Conservation (phyloP, 2,329 filamentous ascomycete genomes). For the Triangularia setosa region DNA sequence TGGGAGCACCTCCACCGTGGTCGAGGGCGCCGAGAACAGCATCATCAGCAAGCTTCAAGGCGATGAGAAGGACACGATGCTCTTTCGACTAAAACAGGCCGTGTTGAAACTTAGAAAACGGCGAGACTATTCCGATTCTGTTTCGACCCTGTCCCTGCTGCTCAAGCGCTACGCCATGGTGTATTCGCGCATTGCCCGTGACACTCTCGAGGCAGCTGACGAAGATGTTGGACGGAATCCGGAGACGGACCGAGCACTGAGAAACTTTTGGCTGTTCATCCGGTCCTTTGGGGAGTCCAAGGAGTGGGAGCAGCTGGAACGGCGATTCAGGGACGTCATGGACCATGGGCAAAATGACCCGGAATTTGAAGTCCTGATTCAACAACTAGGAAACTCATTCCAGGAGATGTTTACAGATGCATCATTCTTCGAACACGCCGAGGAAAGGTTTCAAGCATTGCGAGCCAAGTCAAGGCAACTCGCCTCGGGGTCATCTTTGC, state of each 20-base stretch:
- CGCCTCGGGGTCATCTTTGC: conserved; percentile 62
- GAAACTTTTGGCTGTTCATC: conserved; percentile 76
- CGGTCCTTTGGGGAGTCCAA: conserved; percentile 71
- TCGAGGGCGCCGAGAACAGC: conserved; percentile 62
- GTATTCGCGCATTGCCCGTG: conserved; percentile 70
- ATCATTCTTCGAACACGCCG: conserved; percentile 74
- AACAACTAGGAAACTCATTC: conserved; percentile 67
- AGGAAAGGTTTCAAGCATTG: conserved; percentile 50
- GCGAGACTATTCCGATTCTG: conserved; percentile 80
- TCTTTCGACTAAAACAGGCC: conserved; percentile 72
- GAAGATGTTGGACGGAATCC: conserved; percentile 70
- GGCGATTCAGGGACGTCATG: conserved; percentile 65
- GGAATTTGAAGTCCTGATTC: conserved; percentile 75
- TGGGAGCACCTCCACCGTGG: conserved; percentile 52
- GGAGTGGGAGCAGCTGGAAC: conserved; percentile 72
- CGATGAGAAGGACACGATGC: conserved; percentile 67
- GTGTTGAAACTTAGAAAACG: conserved; percentile 71
- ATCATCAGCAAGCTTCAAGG: conserved; percentile 69
- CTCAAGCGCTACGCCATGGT: conserved; percentile 73
- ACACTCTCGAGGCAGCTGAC: conserved; percentile 62
- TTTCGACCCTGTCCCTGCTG: conserved; percentile 71
- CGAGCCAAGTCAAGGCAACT: conserved; percentile 58
- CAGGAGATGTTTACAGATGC: conserved; percentile 83
- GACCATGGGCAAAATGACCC: conserved; percentile 72
- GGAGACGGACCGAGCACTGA: conserved; percentile 69